Evolutionary conservation across 1,284 basidiomycete species (phyloP).

Genomic region (Cutaneotrichosporon sp.): DNA sequence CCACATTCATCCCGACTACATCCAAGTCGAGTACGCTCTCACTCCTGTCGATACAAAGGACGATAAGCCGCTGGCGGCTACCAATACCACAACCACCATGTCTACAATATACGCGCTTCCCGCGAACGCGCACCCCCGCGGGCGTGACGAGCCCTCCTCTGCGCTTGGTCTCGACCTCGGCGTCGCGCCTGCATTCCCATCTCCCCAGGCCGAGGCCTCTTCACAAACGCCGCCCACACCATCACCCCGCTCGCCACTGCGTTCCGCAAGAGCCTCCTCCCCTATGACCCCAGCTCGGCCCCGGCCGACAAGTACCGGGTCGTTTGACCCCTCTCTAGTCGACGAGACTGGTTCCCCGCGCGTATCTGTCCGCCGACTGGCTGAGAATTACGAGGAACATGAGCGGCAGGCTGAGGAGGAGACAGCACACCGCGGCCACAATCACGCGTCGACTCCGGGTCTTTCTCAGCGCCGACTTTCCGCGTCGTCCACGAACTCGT

Average conservation of each 20-base stretch:
- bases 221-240: too few relatives aligned
- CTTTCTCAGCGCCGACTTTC: too few relatives aligned
- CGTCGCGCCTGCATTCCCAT: too few relatives aligned
- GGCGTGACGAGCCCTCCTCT: neutral
- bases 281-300: neutral
- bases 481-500: too few relatives aligned
- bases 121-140: too few relatives aligned
- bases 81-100: neutral
- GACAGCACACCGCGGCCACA: neutral
- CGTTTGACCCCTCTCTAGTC: neutral
- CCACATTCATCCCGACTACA: neutral
- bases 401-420: neutral
- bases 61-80: too few relatives aligned
- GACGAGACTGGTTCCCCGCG: neutral
- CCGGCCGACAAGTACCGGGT: too few relatives aligned
- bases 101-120: neutral
- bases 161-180: slow-evolving; percentile 1
- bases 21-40: neutral
- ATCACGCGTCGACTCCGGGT: too few relatives aligned
- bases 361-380: neutral
- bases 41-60: neutral
- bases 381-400: neutral
- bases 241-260: neutral
- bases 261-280: neutral
- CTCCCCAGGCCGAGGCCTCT: neutral